Base-by-base conservation (phyloP, 495 filamentous ascomycete species). In the Pyrenopolyporus hunteri region DNA sequence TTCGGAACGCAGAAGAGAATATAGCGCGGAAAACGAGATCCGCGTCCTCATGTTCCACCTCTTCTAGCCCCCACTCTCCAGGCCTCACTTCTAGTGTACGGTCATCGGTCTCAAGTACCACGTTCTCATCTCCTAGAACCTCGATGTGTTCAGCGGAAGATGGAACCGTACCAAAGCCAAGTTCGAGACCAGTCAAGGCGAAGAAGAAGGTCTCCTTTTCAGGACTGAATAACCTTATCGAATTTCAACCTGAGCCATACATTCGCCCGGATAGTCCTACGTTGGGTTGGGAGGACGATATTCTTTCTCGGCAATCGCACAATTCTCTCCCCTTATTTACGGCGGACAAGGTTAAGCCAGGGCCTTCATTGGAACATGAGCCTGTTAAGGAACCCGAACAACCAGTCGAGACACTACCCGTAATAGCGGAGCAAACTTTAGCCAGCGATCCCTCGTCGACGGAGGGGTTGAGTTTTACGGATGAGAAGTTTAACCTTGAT, bases 201-300 rank as follows among this genome's bases (percentile, higher is more conserved):
- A 81, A 79, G 58, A 84, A 83, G 70, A 81, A 79, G 64, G 81
- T 84, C 0, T 81, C 80, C 4, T 83, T 83, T 62, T 81, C 75
- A 4, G 69, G 76, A 31, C 66, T 76, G 6, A 64, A 75, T 2
- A 68, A 76, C 37, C 59, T 71, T 19, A 59, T 70, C 35, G 66
- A 69, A 42, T 69, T 72, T 52, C 53, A 68, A 20, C 59, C 69
- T 0, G 76, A 80, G 54, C 78, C 80, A 8, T 67, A 74, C 14
- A 70, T 80, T 57, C 76, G 77, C 23, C 75, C 78, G 1, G 76
- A 82, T 55, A 77, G 76, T 14, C 77, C 76, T 11, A 80, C 76
- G 0, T 67, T 78, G 14, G 75, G 76, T 17, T 76, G 75, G 52
- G 71, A 77, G 28, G 74, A 79, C 51, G 59, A 69, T 53, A 72